Base-by-base conservation (phyloP, 257 asterid genomes). In the Solanum corneliomulleri region DNA sequence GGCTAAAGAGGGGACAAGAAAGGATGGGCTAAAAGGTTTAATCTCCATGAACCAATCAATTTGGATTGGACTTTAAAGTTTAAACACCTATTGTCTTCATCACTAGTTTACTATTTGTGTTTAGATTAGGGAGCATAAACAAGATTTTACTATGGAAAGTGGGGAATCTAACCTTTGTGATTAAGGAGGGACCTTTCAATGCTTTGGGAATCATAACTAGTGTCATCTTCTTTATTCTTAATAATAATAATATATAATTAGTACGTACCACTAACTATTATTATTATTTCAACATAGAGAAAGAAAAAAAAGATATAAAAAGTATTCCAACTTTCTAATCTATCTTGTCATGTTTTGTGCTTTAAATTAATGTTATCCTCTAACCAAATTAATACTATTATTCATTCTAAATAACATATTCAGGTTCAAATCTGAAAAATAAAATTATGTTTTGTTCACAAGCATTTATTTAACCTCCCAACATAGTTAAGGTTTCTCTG, bases 11-110 rank as follows among this genome's bases (percentile, higher is more conserved):
- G 89, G 84, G 93, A 94, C 98, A 94, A 44, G 93, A 92, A 91
- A 88, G 85, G 92, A 93, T 92, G 95, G 95, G 92, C 93, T 85
- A 91, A 95, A 94, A 92, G 96, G 92, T 90, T 85, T 90, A 86
- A 91, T 89, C 93, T 78, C 83, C 91, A 88, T 88, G 86, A 85
- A 86, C 94, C 92, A 90, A 93, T 92, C 94, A 92, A 84, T 72
- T 90, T 88, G 76, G 87, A 86, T 87, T 87, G 86, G 80, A 85
- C 86, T 20, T 87, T 31, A 66, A 31, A 33, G 42, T 70, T 70
- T 9, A 52, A 86, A 80, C 90, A 80, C 82, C 84, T 78, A 35
- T 68, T 87, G 88, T 89, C 83, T 49, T 71, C 90, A 76, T 88
- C 90, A 88, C 83, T 82, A 86, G 90, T 11, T 87, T 81, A 72